phyloP scores from a whole-genome alignment of 2,329 filamentous ascomycete species.

The Clonostachys byssicola region DNA sequence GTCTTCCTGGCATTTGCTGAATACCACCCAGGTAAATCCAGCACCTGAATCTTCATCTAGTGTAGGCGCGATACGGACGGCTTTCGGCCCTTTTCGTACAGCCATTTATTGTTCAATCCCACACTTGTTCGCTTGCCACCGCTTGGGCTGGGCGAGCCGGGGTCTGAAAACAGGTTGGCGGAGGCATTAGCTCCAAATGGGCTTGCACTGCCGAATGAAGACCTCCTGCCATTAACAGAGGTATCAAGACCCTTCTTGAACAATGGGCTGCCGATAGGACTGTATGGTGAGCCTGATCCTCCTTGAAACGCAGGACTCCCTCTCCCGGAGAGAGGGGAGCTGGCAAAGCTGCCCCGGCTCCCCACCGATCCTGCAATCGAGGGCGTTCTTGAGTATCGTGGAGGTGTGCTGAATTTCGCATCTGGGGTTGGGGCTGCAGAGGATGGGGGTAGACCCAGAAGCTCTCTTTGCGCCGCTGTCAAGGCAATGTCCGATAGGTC shows the following conservation, averaged over 20 bases:
- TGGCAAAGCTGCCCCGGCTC: constrained; percentile 51
- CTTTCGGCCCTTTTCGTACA: constrained; percentile 78
- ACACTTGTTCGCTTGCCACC: constrained; percentile 67
- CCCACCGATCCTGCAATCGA: constrained; percentile 59
- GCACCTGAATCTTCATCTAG: too few species aligned
- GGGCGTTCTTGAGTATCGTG: constrained; percentile 76
- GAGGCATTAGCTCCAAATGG: constrained; percentile 45
- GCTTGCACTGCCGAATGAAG: constrained; percentile 58
- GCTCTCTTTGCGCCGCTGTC: constrained; percentile 68
- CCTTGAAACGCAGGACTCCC: constrained; percentile 44
- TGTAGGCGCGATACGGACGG: constrained; percentile 24
- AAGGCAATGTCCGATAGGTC: constrained; percentile 85
- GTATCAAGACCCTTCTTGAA: constrained; percentile 55
- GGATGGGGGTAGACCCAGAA: constrained; percentile 75
- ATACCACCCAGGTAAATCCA: too few species aligned
- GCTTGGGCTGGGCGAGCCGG: constrained; percentile 65
- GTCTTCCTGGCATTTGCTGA: too few species aligned
- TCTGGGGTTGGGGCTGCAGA: constrained; percentile 62
- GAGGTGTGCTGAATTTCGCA: constrained; percentile 73
- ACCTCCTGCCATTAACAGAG: constrained; percentile 40
- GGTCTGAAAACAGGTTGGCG: constrained; percentile 48
- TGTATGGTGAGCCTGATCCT: constrained; percentile 41
- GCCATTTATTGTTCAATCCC: constrained; percentile 86
- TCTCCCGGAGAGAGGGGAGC: constrained; percentile 54
- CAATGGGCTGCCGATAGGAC: constrained; percentile 45